Conservation (phyloP, 1,139 yeast genomes). For the Taphrina sp. region DNA sequence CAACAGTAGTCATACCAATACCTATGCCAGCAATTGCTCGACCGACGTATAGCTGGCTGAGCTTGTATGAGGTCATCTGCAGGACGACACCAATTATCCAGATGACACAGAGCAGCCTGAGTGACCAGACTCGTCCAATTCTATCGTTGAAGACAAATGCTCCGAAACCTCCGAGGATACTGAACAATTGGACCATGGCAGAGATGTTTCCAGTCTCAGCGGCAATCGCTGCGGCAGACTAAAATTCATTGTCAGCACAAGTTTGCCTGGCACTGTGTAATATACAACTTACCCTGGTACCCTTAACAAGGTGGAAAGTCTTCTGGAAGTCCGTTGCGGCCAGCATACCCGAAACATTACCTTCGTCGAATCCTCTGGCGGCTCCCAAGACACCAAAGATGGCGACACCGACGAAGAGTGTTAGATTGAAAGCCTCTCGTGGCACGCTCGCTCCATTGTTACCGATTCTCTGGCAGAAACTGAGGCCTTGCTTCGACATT, state of each 20-base stretch:
- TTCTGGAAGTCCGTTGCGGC: slow-evolving; percentile 50
- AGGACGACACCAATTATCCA: slow-evolving; percentile 55
- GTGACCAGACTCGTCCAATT: slow-evolving; percentile 56
- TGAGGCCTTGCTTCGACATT: neutral
- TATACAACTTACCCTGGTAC: slow-evolving; percentile 2
- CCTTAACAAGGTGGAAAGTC: slow-evolving; percentile 46
- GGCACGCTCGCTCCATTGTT: slow-evolving; percentile 7
- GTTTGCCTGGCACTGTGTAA: neutral
- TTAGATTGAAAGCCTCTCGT: slow-evolving; percentile 3
- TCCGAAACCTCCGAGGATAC: slow-evolving; percentile 57
- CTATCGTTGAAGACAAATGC: slow-evolving; percentile 55
- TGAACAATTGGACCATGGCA: slow-evolving; percentile 61
- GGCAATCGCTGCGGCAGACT: slow-evolving; percentile 15
- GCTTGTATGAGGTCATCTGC: slow-evolving; percentile 57
- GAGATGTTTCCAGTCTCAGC: slow-evolving; percentile 31
- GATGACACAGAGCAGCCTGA: slow-evolving; percentile 51
- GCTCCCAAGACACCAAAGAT: slow-evolving; percentile 61
- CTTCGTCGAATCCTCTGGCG: slow-evolving; percentile 65
- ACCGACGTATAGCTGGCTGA: slow-evolving; percentile 46
- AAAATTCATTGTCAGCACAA: neutral
- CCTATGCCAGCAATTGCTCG: slow-evolving; percentile 57
- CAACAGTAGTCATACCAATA: slow-evolving; percentile 58
- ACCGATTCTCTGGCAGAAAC: slow-evolving; percentile 8
- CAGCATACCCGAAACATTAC: slow-evolving; percentile 52
- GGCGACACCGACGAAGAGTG: slow-evolving; percentile 43